These are phyloP conservation scores for Trypanosoma congolense DNA, from an alignment of 208 protist species.

Conservation along the genomic window DNA sequence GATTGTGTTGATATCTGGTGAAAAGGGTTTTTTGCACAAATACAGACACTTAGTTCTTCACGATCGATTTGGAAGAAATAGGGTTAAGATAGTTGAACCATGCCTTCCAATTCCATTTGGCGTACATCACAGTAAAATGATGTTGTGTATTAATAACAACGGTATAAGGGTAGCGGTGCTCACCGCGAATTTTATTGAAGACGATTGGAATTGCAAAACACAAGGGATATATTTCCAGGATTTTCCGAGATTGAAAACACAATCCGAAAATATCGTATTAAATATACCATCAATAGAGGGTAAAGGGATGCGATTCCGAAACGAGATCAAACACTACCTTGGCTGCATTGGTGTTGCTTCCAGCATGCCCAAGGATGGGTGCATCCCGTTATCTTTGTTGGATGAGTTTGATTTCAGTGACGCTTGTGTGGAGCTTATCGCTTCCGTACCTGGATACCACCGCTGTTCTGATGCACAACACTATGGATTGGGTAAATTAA, in stretches of 20 bases:
- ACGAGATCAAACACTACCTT: conserved; percentile 37
- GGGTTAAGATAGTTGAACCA: conserved; percentile 51
- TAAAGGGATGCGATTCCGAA: conserved; percentile 34
- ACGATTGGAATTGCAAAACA: conserved; percentile 63
- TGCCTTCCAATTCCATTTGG: conserved; percentile 66
- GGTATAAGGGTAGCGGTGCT: conserved; percentile 66
- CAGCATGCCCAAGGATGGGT: neutral
- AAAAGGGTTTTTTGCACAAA: conserved; percentile 32
- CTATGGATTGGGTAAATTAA: conserved; percentile 37
- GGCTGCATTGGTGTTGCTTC: conserved; percentile 19
- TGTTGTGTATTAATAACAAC: conserved; percentile 40
- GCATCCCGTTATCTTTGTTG: conserved; percentile 27
- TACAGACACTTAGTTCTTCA: conserved; percentile 9
- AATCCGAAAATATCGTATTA: neutral
- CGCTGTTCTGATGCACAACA: conserved; percentile 10
- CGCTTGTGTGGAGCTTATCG: conserved; percentile 53
- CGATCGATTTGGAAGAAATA: conserved; percentile 9
- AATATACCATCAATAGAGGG: neutral
- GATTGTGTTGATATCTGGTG: conserved; percentile 56
- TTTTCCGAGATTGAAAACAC: conserved; percentile 38
- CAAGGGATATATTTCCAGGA: conserved; percentile 83
- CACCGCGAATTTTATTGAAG: conserved; percentile 68
- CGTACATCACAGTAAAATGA: conserved; percentile 84
- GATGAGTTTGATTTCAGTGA: conserved; percentile 54
- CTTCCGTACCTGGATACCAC: conserved; percentile 59